A percentile compares a stretch with the other conserved stretches of the same genome.
Evolutionary conservation across 805 yeast genomes (phyloP).

Genomic region (Candida krabiensis): DNA sequence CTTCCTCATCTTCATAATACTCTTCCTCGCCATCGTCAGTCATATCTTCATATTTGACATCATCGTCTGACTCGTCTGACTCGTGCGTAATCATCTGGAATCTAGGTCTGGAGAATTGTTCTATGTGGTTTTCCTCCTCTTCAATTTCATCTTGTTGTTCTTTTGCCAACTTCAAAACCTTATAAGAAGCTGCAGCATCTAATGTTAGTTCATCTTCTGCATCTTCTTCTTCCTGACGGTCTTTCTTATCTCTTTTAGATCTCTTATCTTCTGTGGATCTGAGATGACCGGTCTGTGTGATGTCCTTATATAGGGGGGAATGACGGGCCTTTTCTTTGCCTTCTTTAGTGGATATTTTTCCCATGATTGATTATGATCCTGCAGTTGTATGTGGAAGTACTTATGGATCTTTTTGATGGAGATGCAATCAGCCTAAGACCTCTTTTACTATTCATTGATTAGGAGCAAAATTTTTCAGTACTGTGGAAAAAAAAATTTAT

Average conservation of each 20-base stretch:
- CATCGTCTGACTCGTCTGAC: constrained; percentile 34
- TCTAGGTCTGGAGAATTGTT: constrained; percentile 27
- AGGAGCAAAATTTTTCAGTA: constrained; percentile 2
- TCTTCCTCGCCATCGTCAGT: constrained; percentile 39
- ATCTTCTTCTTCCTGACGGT: constrained; percentile 41
- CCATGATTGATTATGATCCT: constrained; percentile 49
- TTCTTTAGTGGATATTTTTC: constrained; percentile 56
- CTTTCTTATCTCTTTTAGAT: constrained; percentile 22
- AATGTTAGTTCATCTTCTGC: constrained; percentile 62
- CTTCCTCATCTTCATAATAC: constrained; percentile 55
- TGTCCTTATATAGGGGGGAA: constrained; percentile 76
- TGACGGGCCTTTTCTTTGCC: constrained; percentile 65
- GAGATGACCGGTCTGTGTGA: constrained; percentile 74
- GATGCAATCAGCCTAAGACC: too few species aligned
- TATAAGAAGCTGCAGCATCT: constrained; percentile 81
- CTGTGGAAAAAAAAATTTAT: constrained; percentile 7
- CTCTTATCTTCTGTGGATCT: constrained; percentile 37
- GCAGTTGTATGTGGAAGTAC: too few species aligned
- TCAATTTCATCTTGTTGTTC: constrained; percentile 92
- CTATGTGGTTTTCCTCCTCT: constrained; percentile 52
- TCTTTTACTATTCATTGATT: too few species aligned
- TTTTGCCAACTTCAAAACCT: constrained; percentile 83
- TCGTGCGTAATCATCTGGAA: constrained; percentile 35
- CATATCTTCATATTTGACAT: constrained; percentile 30
- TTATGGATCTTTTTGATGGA: too few species aligned